phyloP scores from a whole-genome alignment of 345 rosid species.

The Gossypium turneri region DNA sequence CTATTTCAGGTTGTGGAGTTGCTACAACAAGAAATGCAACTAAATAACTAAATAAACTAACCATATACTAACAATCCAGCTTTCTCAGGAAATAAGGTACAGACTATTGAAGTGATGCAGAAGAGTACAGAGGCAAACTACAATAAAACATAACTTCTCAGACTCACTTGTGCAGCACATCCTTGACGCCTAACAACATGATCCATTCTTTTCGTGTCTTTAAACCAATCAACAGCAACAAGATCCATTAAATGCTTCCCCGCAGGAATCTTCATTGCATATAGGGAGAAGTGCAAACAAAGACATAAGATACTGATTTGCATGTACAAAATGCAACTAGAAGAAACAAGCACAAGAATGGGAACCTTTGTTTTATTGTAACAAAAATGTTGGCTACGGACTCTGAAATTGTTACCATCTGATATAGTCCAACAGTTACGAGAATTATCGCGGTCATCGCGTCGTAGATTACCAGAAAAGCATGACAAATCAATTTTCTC shows the following conservation, averaged over 20 bases:
- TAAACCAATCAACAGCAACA: slow-evolving; percentile 99
- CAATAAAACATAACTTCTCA: slow-evolving; percentile 12
- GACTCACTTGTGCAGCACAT: slow-evolving; percentile 92
- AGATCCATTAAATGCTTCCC: slow-evolving; percentile 98
- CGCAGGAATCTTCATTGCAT: slow-evolving; percentile 68
- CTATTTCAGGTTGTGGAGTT: background rate
- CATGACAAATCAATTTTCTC: slow-evolving; percentile 79
- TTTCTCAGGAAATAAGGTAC: background rate
- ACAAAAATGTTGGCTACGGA: slow-evolving; percentile 90
- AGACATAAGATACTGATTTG: slow-evolving; percentile 6
- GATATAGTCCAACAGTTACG: slow-evolving; percentile 91
- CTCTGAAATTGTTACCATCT: slow-evolving; percentile 87
- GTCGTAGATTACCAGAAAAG: slow-evolving; percentile 78
- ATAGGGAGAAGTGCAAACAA: background rate
- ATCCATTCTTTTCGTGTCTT: slow-evolving; percentile 93
- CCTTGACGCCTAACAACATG: slow-evolving; percentile 92
- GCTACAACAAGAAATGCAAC: background rate
- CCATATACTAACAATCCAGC: background rate
- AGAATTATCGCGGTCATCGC: slow-evolving; percentile 71
- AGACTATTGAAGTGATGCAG: background rate
- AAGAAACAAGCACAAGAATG: slow-evolving; percentile 18
- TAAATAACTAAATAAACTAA: background rate
- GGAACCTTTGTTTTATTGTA: slow-evolving; percentile 81
- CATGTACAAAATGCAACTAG: background rate
- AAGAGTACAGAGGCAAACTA: slow-evolving; percentile 10